These are phyloP conservation scores for Serpula lacrymans DNA, from an alignment of 768 basidiomycete species.

Conservation along the genomic window DNA sequence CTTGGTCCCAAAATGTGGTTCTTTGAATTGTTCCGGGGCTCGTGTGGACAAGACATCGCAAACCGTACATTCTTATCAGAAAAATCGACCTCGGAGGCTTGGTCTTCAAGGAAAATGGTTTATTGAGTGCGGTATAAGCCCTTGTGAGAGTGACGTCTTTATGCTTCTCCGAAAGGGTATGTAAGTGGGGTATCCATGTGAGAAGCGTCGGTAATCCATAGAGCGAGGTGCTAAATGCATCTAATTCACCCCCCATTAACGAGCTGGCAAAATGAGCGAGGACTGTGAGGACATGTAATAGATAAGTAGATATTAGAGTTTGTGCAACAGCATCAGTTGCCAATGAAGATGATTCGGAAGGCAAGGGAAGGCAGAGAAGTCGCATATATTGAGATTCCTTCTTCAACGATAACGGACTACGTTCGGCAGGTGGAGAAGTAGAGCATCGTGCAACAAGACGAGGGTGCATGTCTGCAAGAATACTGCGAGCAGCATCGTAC, in stretches of 20 bases:
- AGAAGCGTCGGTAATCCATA: slow-evolving; percentile 47
- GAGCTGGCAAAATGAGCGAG: slow-evolving; percentile 26
- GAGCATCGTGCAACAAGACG: slow-evolving; percentile 34
- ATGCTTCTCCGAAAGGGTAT: slow-evolving; percentile 47
- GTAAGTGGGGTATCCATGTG: slow-evolving; percentile 48
- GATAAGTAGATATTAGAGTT: slow-evolving; percentile 57
- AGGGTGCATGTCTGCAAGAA: slow-evolving; percentile 45
- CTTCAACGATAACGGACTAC: slow-evolving; percentile 6
- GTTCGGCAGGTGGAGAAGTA: background rate
- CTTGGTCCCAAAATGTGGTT: slow-evolving; percentile 70
- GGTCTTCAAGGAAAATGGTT: slow-evolving; percentile 15
- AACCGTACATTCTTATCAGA: slow-evolving; percentile 37
- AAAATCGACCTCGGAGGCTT: slow-evolving; percentile 22
- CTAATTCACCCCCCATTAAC: slow-evolving; percentile 5
- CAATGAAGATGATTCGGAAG: slow-evolving; percentile 29
- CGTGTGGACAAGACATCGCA: slow-evolving; percentile 49
- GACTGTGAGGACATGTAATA: slow-evolving; percentile 50
- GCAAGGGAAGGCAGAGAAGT: slow-evolving; percentile 44
- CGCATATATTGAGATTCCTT: slow-evolving; percentile 14
- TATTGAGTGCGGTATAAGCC: slow-evolving; percentile 51
- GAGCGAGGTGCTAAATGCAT: slow-evolving; percentile 23
- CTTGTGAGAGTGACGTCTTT: slow-evolving; percentile 57
- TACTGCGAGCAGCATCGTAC: slow-evolving; percentile 49
- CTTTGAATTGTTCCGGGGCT: slow-evolving; percentile 46
- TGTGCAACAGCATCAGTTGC: slow-evolving; percentile 33